Evolutionary conservation across 1,139 yeast genomes (phyloP), one percentile per base, ranked within the genome.

Genomic region (Pichia sp.): DNA sequence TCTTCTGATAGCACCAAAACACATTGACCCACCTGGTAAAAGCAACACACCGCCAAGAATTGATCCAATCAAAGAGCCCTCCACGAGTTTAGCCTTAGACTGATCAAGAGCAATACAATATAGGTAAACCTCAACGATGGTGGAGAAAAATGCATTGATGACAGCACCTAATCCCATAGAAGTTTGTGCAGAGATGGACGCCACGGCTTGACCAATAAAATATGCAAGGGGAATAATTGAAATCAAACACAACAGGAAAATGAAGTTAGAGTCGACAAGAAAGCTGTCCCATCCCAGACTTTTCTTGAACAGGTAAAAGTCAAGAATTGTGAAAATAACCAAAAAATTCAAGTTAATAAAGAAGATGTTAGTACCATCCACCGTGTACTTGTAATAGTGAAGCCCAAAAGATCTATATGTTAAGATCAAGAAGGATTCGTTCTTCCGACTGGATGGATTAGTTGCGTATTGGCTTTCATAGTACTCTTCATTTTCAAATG

Each of bases 121-220:
- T 35, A 91, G 64, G 57, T 81, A 91, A 19, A 91, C 85, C 56
- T 91, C 99, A 12, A 91, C 97, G 35, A 93, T 72, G 0, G 98
- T 88, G 1, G 98, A 88, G 67, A 91, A 91, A 52, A 93, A 88
- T 1, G 99, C 99, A 59, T 91, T 91, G 50, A 91, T 87, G 1
- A 88, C 96, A 2, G 99, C 98, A 64, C 98, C 98, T 47, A 91
- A 79, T n/a, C 97, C 96, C 97, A 91, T 91, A 0, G 97, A 88
- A 1, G 96, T 86, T 62, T 93, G 98, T 0, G 98, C 97, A 3
- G 96, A 84, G 45, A 91, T 91, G 2, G 97, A 88, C 0, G 99
- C 99, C 19, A 91, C 98, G 2, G 97, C 98, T 59, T 91, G 97
- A 4, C 99, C 99, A 51, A 91, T 88, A 58, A 88, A 91, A 56